Evolutionary conservation across 2,329 filamentous ascomycete species (phyloP).

Genomic region (Apiospora hydei): DNA sequence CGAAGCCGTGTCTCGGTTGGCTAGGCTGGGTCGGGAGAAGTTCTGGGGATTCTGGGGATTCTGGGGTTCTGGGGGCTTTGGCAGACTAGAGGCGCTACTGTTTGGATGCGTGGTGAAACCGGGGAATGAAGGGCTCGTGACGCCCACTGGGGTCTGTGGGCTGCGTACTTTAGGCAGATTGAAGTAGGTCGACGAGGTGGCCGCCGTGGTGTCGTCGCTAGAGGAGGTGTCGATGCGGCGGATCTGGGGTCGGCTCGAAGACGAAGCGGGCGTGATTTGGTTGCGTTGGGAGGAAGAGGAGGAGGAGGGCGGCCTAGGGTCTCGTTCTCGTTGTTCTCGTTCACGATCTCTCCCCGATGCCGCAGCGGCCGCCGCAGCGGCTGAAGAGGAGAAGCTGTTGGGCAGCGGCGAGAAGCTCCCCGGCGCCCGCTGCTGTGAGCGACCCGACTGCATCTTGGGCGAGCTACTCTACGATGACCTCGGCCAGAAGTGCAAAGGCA

Average conservation of each 20-base stretch:
- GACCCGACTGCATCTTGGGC: conserved; percentile 40
- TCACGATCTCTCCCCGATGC: conserved; percentile 28
- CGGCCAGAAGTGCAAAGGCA: neutral
- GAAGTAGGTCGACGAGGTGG: conserved; percentile 32
- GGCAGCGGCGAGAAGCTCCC: conserved; percentile 64
- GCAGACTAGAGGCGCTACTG: conserved; percentile 55
- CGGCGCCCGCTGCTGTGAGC: conserved; percentile 42
- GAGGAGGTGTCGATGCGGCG: conserved; percentile 55
- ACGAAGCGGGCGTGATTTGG: conserved; percentile 29
- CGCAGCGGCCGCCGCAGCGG: conserved; percentile 33
- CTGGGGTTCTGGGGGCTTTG: conserved; percentile 62
- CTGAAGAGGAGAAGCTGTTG: conserved; percentile 38
- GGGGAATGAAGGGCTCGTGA: conserved; percentile 56
- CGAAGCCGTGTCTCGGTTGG: conserved; percentile 37
- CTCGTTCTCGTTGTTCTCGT: neutral
- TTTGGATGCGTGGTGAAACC: conserved; percentile 57
- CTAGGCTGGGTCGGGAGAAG: conserved; percentile 61
- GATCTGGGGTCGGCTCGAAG: conserved; percentile 46
- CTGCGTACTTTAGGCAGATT: conserved; percentile 55
- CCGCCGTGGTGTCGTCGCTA: conserved; percentile 50
- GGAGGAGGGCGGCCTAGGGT: conserved; percentile 1
- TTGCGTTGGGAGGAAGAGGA: conserved; percentile 7
- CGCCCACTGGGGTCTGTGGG: conserved; percentile 42
- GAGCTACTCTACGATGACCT: neutral
- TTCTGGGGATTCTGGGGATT: conserved; percentile 63